Evolutionary conservation across 257 asterid genomes (phyloP).

Genomic region (Forsythia suspensa): DNA sequence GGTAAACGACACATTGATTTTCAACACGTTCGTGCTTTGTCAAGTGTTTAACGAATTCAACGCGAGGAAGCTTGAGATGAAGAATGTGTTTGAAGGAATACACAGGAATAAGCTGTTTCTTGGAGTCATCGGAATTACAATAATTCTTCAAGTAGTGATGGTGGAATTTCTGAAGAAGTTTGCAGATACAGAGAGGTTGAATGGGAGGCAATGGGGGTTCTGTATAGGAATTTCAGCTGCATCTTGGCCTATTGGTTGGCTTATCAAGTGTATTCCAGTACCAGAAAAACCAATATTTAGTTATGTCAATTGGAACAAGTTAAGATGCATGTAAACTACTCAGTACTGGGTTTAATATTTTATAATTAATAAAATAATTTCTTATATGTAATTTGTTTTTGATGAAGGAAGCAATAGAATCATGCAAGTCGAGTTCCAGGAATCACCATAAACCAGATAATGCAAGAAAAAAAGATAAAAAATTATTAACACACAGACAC

Average conservation of each 20-base stretch:
- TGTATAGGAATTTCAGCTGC: slow-evolving; percentile 36
- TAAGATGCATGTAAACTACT: background rate
- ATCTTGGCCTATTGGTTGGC: slow-evolving; percentile 44
- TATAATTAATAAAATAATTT: background rate
- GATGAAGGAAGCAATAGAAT: no score
- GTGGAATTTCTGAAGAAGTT: slow-evolving; percentile 38
- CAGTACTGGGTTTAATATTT: background rate
- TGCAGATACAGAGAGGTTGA: slow-evolving; percentile 41
- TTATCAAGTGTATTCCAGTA: slow-evolving; percentile 38
- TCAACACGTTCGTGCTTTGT: slow-evolving; percentile 34
- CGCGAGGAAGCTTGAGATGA: slow-evolving; percentile 29
- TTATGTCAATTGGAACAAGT: slow-evolving; percentile 16
- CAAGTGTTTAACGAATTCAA: slow-evolving; percentile 39
- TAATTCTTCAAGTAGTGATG: slow-evolving; percentile 39
- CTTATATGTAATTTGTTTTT: no score
- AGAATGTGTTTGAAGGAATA: slow-evolving; percentile 36
- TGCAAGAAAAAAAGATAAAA: no score
- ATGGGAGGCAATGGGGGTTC: slow-evolving; percentile 41
- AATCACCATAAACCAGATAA: background rate
- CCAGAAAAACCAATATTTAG: slow-evolving; percentile 31
- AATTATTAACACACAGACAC: background rate
- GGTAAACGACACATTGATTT: slow-evolving; percentile 36
- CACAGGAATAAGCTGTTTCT: slow-evolving; percentile 38
- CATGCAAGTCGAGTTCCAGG: no score
- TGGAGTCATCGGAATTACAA: slow-evolving; percentile 33